Base-by-base conservation (phyloP, 2,329 filamentous ascomycete species). In the Aspergillus sp. region DNA sequence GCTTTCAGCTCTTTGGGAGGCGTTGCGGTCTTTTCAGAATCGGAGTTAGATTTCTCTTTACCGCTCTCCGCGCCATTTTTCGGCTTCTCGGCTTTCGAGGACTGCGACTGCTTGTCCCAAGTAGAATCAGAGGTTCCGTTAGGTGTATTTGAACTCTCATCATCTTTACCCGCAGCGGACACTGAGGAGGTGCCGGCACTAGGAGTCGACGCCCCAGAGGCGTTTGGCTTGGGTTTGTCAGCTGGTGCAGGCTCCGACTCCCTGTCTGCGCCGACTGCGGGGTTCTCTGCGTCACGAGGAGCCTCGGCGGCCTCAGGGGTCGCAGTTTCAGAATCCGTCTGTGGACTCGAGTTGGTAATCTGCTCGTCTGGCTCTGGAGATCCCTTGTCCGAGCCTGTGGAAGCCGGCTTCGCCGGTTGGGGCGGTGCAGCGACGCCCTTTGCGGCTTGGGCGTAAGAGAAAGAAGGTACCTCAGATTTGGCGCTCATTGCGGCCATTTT, bases 361-460 rank as follows among this genome's bases (percentile, higher is more conserved):
- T 49, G 44, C 36, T 58, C 54, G 26, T 55, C 53, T 13, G 46
- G 38, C 30, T 54, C 52, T 26, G 51, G 43, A 13, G 49, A 43
- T 34, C 47, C 40, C 30, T 48, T 53, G 32, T 44, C 49, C 27
- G 48, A 44, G 15, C 57, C 53, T 40, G 54, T 45, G 26, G 48
- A 40, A 19, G 41, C 41, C 14, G 49, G 32, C 51, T 71, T 71
- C 48, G 60, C 63, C 16, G 64, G 52, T 28, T 60, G 55, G 35
- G 63, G 49, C 38, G 66, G 60, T 31, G 69, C 54, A 35, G 74
- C 66, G 50, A 81, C 74, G 53, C 88, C 86, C 62, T 91, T 91
- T 39, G 89, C 89, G 55, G 89, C 89, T 72, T 94, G 86, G 51
- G 89, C 89, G 63, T 96, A 96, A 39, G 89, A 95, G 58, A 95